These are phyloP conservation scores for Ascoidea asiatica DNA, from an alignment of 805 yeast genomes.

Conservation along the genomic window DNA sequence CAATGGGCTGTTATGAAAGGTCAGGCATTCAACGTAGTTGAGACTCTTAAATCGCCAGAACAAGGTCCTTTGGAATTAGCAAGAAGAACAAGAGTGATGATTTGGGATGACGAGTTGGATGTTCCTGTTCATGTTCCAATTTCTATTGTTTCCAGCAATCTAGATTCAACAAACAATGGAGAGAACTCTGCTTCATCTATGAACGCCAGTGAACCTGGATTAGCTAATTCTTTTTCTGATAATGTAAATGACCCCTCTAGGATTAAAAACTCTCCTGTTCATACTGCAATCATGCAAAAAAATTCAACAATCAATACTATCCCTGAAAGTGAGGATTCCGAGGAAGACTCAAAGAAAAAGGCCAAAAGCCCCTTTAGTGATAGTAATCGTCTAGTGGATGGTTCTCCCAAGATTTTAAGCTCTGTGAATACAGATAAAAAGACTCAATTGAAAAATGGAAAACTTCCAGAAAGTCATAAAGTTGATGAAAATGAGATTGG, in stretches of 20 bases:
- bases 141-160: slow-evolving; percentile 26
- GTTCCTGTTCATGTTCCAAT: slow-evolving; percentile 33
- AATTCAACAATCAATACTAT: neutral
- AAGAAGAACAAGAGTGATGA: slow-evolving; percentile 38
- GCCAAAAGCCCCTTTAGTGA: neutral
- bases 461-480: neutral
- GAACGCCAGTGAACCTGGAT: neutral
- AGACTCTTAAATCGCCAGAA: slow-evolving; percentile 37
- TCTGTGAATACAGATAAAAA: neutral
- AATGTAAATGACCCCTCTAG: neutral
- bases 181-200: neutral
- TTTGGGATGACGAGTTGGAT: slow-evolving; percentile 49
- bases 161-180: slow-evolving; percentile 23
- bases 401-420: too few species aligned
- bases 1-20: slow-evolving; percentile 66
- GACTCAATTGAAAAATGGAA: neutral
- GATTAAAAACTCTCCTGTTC: slow-evolving; percentile 2
- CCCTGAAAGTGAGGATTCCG: neutral
- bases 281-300: neutral
- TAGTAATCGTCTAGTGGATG: neutral
- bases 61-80: slow-evolving; percentile 62
- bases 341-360: neutral
- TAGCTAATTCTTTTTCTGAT: neutral
- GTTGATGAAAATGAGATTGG: neutral
- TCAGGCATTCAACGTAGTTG: slow-evolving; percentile 66